Conservation (phyloP, 306 rosid species). For the Begonia loranthoides region DNA sequence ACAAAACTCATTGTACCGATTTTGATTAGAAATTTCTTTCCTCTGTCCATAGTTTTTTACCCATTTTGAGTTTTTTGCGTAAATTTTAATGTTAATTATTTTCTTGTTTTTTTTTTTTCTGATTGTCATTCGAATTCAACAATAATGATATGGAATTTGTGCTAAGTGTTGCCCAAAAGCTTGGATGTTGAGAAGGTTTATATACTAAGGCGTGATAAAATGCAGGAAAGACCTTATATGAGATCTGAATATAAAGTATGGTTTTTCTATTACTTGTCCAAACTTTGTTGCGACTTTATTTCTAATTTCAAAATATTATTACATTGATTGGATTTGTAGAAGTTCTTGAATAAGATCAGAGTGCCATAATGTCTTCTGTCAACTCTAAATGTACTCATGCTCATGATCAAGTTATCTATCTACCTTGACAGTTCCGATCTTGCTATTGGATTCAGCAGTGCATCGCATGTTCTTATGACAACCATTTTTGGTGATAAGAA, state of each 20-base stretch:
- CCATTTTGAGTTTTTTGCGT: no score
- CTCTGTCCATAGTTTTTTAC: no score
- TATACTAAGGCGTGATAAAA: constrained; percentile 22
- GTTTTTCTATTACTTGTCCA: neutral
- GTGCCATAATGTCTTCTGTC: neutral
- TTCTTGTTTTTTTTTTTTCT: no score
- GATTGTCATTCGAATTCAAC: no score
- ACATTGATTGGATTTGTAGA: neutral
- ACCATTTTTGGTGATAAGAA: no score
- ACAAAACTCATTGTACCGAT: no score
- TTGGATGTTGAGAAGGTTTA: constrained; percentile 56
- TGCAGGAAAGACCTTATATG: constrained; percentile 31
- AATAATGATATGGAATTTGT: constrained; percentile 37
- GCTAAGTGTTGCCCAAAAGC: constrained; percentile 67
- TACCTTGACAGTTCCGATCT: neutral
- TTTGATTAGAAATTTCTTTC: no score
- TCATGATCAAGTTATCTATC: no score
- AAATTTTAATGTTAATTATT: no score
- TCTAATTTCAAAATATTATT: neutral
- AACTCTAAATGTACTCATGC: no score
- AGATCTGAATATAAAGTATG: constrained; percentile 73
- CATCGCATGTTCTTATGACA: neutral
- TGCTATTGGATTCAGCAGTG: constrained; percentile 10
- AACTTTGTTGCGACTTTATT: neutral
- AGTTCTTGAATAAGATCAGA: neutral